phyloP scores from a whole-genome alignment of 2,329 filamentous ascomycete species.

The Albifimbria verrucaria region DNA sequence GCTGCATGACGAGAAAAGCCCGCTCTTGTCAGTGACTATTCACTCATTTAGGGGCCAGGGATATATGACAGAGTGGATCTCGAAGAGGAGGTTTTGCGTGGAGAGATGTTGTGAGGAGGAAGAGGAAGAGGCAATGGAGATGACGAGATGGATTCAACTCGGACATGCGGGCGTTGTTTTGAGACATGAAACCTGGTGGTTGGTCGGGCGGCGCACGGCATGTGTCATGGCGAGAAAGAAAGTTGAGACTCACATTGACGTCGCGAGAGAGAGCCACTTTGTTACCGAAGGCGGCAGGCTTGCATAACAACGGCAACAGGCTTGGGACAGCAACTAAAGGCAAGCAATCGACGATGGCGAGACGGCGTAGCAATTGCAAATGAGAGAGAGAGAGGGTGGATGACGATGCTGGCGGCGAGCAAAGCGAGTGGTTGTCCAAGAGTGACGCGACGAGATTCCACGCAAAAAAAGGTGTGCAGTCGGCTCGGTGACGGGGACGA shows the following conservation, averaged over 20 bases:
- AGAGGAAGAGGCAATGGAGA: not conserved
- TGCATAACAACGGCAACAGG: not conserved
- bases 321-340: too few relatives aligned
- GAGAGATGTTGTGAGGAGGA: not conserved
- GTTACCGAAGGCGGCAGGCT: not conserved
- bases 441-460: not conserved
- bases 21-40: not conserved
- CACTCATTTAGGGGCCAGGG: not conserved
- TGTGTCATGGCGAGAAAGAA: slow-evolving; percentile 24
- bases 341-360: too few relatives aligned
- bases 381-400: not conserved
- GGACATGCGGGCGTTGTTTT: slow-evolving; percentile 4
- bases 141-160: not conserved
- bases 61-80: not conserved
- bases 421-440: not conserved
- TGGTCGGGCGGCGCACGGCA: slow-evolving; percentile 24
- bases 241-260: slow-evolving; percentile 34
- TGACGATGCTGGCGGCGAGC: not conserved
- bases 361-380: too few relatives aligned
- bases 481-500: not conserved
- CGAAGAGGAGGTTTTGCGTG: not conserved
- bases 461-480: not conserved
- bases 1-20: slow-evolving; percentile 23
- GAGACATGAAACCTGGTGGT: slow-evolving; percentile 22
- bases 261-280: slow-evolving; percentile 20